These are phyloP conservation scores for Shiraia bambusicola DNA, from an alignment of 2,329 filamentous ascomycete species.

Conservation along the genomic window DNA sequence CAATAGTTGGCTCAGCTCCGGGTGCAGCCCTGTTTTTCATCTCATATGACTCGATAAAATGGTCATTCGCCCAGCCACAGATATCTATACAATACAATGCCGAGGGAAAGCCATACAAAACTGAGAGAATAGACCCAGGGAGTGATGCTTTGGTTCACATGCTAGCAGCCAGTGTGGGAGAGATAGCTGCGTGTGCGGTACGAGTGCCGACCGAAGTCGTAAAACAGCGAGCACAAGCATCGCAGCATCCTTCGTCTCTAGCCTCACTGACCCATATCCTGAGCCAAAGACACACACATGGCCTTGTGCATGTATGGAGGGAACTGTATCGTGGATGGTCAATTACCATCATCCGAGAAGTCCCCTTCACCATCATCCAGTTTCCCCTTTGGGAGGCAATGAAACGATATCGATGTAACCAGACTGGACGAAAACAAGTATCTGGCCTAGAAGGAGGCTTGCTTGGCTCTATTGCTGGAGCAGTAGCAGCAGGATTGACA, in stretches of 20 bases:
- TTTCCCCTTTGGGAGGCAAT: slow-evolving; percentile 96
- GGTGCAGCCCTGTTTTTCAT: slow-evolving; percentile 97
- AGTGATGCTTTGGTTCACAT: slow-evolving; percentile 64
- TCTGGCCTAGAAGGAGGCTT: slow-evolving; percentile 77
- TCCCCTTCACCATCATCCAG: slow-evolving; percentile 95
- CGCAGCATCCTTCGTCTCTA: slow-evolving; percentile 70
- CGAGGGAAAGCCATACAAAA: slow-evolving; percentile 31
- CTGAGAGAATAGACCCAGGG: slow-evolving; percentile 9
- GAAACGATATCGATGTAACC: slow-evolving; percentile 67
- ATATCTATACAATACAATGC: slow-evolving; percentile 22
- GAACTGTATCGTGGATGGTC: slow-evolving; percentile 91
- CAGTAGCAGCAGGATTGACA: slow-evolving; percentile 81
- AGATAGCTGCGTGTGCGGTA: slow-evolving; percentile 88
- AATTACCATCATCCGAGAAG: slow-evolving; percentile 91
- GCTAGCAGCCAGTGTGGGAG: slow-evolving; percentile 79
- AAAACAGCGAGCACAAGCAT: slow-evolving; percentile 93
- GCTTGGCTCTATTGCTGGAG: slow-evolving; percentile 81
- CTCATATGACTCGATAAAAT: slow-evolving; percentile 77
- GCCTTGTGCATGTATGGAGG: slow-evolving; percentile 63
- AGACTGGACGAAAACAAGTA: slow-evolving; percentile 52
- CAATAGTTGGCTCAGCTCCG: slow-evolving; percentile 86
- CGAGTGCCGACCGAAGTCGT: slow-evolving; percentile 94
- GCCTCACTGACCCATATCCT: slow-evolving; percentile 71
- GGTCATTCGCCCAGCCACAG: slow-evolving; percentile 19
- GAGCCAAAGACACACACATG: slow-evolving; percentile 39